Evolutionary conservation across 1,139 yeast species (phyloP), one percentile per base, ranked within the genome.

Genomic region (Pichia inconspicua): DNA sequence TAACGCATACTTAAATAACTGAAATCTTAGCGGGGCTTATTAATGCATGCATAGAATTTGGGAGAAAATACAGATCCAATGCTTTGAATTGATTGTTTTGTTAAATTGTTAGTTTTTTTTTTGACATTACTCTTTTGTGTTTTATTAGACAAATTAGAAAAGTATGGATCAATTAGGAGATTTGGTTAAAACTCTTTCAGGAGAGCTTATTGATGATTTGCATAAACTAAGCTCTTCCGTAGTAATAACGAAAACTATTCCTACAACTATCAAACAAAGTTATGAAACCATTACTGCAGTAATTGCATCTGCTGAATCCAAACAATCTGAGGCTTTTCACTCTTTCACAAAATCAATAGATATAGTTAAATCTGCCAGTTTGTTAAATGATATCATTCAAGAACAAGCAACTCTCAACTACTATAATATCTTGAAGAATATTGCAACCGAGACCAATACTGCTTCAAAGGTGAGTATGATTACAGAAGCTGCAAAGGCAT

Each of bases 361-460:
- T 4, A 31, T 44, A 1, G 51, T 41, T 7, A 55, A 58, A 1
- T 31, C 60, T 5, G 42, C 54, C 14, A 46, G 61, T 6, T 52
- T 65, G 28, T 57, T 64, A 1, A 56, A 62, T 27, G 50, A 59
- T 1, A 48, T 59, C 2, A 55, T 68, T 22, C 70, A 71, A 15
- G 70, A 71, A 3, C 58, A 64, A 32, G 77, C 75, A 0, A 70
- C 77, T 0, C 51, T 71, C 43, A 57, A 67, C 0, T 62, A 66
- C 17, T 55, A 68, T 25, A 55, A 63, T 2, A 67, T 70, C 12
- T 66, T 71, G 44, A 53, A 64, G 31, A 60, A 65, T 1, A 50
- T 66, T 17, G 74, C 71, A 10, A 73, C 77, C 0, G 75, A 74
- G 8, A 72, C 77, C 0, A 66, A 58, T 10, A 32, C 56, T 1